Evolutionary conservation across 2,329 filamentous ascomycete genomes (phyloP), one percentile per base, ranked within the genome.

Genomic region (Zelopaecilomyces penicillatus): DNA sequence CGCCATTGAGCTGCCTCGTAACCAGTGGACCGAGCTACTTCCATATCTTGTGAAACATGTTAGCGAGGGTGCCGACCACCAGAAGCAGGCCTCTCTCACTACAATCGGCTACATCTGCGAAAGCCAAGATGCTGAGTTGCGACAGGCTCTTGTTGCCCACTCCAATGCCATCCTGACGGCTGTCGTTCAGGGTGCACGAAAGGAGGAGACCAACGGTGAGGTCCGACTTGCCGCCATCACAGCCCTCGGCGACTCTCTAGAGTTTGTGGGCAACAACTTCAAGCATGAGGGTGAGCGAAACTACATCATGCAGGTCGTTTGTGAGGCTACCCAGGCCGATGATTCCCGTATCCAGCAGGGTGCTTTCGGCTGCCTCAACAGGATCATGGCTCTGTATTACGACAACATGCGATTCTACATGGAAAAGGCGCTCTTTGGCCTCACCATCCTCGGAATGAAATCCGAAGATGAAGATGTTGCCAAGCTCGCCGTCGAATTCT

Each of bases 321-420:
- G 93, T 70, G 93, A 98, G 74, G 93, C 93, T 57, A 98, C 93
- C 44, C 93, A 98, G 71, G 89, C 91, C 56, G 76, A 85, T 1
- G 93, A 98, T 66, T 80, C 78, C 47, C 81, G 89, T 62, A 94
- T 98, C 65, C 90, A 97, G 68, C 88, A 95, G 64, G 90, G 89
- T 50, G 87, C 93, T 37, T 98, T 96, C 64, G 93, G 93, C 57
- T 97, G 93, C 66, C 73, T 98, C 55, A 98, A 98, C 78, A 83
- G 93, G 60, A 97, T 98, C 67, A 98, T 98, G 93, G 87, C 79
- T 49, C 79, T 96, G 52, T 98, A 98, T 76, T 98, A 98, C 66
- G 93, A 98, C 60, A 94, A 96, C 73, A 98, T 98, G 93, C 85
- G 90, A 59, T 98, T 96, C 70, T 98, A 98, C 74, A 98, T 98